These are phyloP conservation scores for Neocatenulostroma microsporum DNA, from an alignment of 2,329 filamentous ascomycete species.

Conservation along the genomic window DNA sequence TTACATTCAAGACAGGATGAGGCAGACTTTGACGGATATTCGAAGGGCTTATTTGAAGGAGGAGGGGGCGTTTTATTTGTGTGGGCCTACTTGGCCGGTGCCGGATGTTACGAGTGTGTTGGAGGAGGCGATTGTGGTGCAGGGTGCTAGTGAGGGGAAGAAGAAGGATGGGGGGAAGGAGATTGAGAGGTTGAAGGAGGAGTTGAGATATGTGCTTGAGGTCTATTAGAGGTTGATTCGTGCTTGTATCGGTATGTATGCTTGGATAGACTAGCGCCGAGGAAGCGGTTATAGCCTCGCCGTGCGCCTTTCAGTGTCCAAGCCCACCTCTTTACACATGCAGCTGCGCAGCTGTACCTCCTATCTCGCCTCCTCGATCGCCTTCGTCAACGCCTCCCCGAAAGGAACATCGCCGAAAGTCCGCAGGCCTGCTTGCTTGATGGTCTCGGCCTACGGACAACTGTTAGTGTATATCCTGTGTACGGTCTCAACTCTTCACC, in stretches of 20 bases:
- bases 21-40: conserved; percentile 75
- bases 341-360: too few species aligned
- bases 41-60: conserved; percentile 78
- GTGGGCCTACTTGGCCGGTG: conserved; percentile 96
- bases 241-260: neutral
- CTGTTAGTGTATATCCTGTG: too few species aligned
- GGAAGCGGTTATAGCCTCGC: too few species aligned
- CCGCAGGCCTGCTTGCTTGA: too few species aligned
- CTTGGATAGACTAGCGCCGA: too few species aligned
- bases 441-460: too few species aligned
- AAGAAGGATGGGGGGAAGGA: conserved; percentile 64
- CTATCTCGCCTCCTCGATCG: too few species aligned
- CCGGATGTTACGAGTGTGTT: conserved; percentile 92
- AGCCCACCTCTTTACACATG: too few species aligned
- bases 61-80: conserved; percentile 92
- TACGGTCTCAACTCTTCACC: too few species aligned
- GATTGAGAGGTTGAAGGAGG: conserved; percentile 96
- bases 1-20: conserved; percentile 98
- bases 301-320: too few species aligned
- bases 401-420: too few species aligned
- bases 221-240: conserved; percentile 85
- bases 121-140: conserved; percentile 77
- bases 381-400: too few species aligned
- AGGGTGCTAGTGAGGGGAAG: conserved; percentile 46
- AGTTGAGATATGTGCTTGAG: conserved; percentile 87